Evolutionary conservation across 2,329 filamentous ascomycete species (phyloP).

Genomic region (Byssothecium circinans): DNA sequence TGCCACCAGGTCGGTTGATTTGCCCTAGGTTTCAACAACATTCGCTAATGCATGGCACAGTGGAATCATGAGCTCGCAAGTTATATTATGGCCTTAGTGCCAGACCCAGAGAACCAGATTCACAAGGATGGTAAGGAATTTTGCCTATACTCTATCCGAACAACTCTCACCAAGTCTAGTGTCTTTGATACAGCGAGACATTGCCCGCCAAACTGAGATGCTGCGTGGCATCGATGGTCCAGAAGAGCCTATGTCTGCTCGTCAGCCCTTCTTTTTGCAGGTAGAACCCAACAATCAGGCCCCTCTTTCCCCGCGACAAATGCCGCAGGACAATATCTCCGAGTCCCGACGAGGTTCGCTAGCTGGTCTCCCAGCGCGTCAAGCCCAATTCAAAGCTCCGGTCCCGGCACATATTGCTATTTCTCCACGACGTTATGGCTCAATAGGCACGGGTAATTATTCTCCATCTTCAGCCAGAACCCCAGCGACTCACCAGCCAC

Average conservation of each 20-base stretch:
- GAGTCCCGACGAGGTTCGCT: conserved; percentile 75
- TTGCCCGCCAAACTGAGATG: conserved; percentile 62
- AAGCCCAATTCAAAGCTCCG: conserved; percentile 72
- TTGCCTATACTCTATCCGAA: conserved; percentile 24
- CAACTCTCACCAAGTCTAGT: conserved; percentile 41
- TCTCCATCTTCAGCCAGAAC: conserved; percentile 75
- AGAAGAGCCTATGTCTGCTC: conserved; percentile 65
- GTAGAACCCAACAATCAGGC: conserved; percentile 55
- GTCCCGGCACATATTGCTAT: conserved; percentile 80
- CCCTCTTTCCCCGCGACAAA: conserved; percentile 83
- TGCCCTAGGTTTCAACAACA: conserved; percentile 19
- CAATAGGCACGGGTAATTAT: conserved; percentile 70
- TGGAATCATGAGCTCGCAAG: conserved; percentile 85
- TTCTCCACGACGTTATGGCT: conserved; percentile 81
- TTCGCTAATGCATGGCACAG: conserved; percentile 47
- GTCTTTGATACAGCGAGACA: conserved; percentile 61
- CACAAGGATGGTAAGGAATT: conserved; percentile 75
- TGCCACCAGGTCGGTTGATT: conserved; percentile 62
- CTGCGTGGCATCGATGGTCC: conserved; percentile 60
- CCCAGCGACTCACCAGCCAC: conserved; percentile 63
- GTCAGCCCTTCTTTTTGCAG: conserved; percentile 51
- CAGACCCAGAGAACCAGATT: conserved; percentile 73
- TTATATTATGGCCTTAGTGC: conserved; percentile 71
- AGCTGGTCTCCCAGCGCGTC: conserved; percentile 49
- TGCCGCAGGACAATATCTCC: conserved; percentile 67